Evolutionary conservation across 768 basidiomycete species (phyloP).

Genomic region (Suillus spraguei): DNA sequence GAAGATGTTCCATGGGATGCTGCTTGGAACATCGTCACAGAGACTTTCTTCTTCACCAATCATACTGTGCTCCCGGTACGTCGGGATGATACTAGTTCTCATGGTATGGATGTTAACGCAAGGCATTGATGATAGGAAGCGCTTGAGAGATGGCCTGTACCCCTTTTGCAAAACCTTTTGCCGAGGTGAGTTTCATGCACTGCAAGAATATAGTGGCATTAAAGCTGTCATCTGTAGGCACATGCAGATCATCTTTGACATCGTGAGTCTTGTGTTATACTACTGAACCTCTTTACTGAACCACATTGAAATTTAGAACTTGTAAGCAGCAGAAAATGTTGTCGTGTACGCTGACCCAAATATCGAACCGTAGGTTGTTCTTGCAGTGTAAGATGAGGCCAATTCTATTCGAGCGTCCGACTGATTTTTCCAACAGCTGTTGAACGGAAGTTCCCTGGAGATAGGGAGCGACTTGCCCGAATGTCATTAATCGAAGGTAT

Average conservation of each 20-base stretch:
- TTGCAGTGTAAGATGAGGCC: slow-evolving; percentile 55
- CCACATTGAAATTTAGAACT: background rate
- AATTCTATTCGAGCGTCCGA: background rate
- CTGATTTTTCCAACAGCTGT: slow-evolving; percentile 53
- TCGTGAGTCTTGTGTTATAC: slow-evolving; percentile 50
- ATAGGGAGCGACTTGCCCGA: slow-evolving; percentile 73
- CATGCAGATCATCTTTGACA: slow-evolving; percentile 91
- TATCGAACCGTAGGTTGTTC: slow-evolving; percentile 43
- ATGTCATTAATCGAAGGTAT: slow-evolving; percentile 93
- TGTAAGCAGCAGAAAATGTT: slow-evolving; percentile 43
- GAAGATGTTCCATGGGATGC: slow-evolving; percentile 82
- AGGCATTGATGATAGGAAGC: slow-evolving; percentile 55
- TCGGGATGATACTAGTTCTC: slow-evolving; percentile 18
- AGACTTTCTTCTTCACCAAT: slow-evolving; percentile 95
- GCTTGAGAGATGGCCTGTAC: slow-evolving; percentile 91
- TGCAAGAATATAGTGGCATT: slow-evolving; percentile 7
- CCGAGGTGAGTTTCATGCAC: slow-evolving; percentile 54
- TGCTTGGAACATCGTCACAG: slow-evolving; percentile 89
- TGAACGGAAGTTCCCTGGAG: slow-evolving; percentile 87
- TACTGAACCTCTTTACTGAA: background rate
- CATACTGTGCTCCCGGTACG: slow-evolving; percentile 88
- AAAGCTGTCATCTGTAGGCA: slow-evolving; percentile 47
- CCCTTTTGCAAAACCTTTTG: slow-evolving; percentile 81
- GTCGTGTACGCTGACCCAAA: slow-evolving; percentile 33
- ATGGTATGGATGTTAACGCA: background rate